Conservation (phyloP, 2,329 filamentous ascomycete genomes). For the Beauveria caledonica region DNA sequence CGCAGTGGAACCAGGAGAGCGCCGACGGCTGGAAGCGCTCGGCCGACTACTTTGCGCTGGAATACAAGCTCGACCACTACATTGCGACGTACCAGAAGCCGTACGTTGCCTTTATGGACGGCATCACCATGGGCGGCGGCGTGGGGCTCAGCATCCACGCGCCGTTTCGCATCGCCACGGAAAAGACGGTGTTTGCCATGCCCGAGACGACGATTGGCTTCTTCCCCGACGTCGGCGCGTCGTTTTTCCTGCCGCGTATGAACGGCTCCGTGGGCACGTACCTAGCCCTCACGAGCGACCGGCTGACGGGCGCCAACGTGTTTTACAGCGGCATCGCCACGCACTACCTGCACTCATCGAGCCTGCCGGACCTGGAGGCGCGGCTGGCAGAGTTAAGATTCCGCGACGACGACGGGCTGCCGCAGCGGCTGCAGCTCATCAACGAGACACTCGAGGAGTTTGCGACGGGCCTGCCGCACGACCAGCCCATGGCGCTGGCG, state of each 20-base stretch:
- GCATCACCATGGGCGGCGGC: slow-evolving; percentile 96
- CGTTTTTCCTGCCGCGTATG: slow-evolving; percentile 89
- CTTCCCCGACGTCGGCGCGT: slow-evolving; percentile 95
- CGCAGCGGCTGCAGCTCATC: slow-evolving; percentile 61
- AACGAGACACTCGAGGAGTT: slow-evolving; percentile 89
- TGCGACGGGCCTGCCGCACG: slow-evolving; percentile 72
- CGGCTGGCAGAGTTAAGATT: slow-evolving; percentile 87
- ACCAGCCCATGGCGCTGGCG: slow-evolving; percentile 57
- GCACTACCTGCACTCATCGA: slow-evolving; percentile 90
- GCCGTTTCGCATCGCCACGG: slow-evolving; percentile 92
- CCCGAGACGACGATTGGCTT: slow-evolving; percentile 97
- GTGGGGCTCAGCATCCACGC: slow-evolving; percentile 92
- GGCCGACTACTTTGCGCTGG: slow-evolving; percentile 79
- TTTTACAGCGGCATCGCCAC: slow-evolving; percentile 91
- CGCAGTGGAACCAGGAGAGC: slow-evolving; percentile 61
- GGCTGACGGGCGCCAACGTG: slow-evolving; percentile 71
- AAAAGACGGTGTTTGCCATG: slow-evolving; percentile 95
- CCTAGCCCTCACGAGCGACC: slow-evolving; percentile 82
- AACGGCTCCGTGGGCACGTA: slow-evolving; percentile 84
- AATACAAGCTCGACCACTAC: slow-evolving; percentile 93
- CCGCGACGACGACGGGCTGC: slow-evolving; percentile 60
- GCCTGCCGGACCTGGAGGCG: slow-evolving; percentile 69
- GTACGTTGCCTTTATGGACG: slow-evolving; percentile 93
- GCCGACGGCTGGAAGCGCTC: slow-evolving; percentile 65
- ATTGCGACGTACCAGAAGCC: slow-evolving; percentile 93